Percentiles rank a stretch among this genome's conserved stretches.
These are phyloP conservation scores for Jasminum sambac DNA, from an alignment of 257 asterid species.

Conservation along the genomic window DNA sequence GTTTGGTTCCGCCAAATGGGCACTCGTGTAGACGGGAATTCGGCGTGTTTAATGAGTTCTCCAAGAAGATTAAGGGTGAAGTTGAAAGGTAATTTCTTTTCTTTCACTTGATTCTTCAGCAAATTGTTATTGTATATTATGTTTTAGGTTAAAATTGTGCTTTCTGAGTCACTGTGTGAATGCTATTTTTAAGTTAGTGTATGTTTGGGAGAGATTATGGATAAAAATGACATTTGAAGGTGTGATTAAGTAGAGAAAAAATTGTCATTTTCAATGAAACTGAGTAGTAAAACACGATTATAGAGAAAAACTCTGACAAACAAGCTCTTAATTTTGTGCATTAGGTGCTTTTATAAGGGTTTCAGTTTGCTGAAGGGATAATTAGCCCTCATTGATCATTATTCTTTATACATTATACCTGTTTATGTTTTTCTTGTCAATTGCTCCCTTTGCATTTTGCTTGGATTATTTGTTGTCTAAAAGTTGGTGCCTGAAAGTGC, in stretches of 20 bases:
- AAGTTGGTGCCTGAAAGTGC: background rate
- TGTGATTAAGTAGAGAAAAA: too few relatives aligned
- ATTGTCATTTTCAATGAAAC: too few relatives aligned
- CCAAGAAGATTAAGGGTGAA: constrained; percentile 72
- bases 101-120: background rate
- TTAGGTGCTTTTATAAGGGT: background rate
- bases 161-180: background rate
- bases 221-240: too few relatives aligned
- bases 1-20: constrained; percentile 35
- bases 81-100: constrained; percentile 41
- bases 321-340: background rate
- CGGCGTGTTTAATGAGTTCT: constrained; percentile 69
- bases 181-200: background rate
- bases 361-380: background rate
- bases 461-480: background rate
- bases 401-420: background rate
- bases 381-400: background rate
- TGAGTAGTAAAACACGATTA: too few relatives aligned
- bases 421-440: background rate
- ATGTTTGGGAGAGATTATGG: too few relatives aligned
- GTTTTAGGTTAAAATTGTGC: background rate
- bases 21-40: constrained; percentile 54
- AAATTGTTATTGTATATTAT: background rate
- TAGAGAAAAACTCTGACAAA: too few relatives aligned
- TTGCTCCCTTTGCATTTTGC: background rate